Evolutionary conservation across 768 basidiomycete species (phyloP).

Genomic region (Hydnum rufescens): DNA sequence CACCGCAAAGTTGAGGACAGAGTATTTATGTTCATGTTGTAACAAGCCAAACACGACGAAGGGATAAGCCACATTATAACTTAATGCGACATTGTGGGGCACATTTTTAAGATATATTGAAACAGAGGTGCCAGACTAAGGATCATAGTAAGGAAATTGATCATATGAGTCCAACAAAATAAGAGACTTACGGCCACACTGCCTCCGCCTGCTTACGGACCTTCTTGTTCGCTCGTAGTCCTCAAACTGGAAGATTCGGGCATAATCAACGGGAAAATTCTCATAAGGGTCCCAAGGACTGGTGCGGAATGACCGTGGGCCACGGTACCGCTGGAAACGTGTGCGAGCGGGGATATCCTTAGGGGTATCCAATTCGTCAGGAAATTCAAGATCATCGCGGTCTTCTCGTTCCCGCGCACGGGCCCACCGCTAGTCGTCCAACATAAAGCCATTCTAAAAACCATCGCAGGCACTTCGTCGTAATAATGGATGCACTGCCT

Average conservation of each 20-base stretch:
- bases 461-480: too few relatives aligned
- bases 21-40: conserved; percentile 91
- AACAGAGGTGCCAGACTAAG: conserved; percentile 64
- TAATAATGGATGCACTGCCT: conserved; percentile 27
- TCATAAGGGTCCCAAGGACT: conserved; percentile 97
- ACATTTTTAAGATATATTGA: conserved; percentile 58
- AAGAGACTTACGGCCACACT: conserved; percentile 41
- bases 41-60: conserved; percentile 62
- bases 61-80: conserved; percentile 21
- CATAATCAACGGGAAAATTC: conserved; percentile 85
- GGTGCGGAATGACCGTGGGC: conserved; percentile 79
- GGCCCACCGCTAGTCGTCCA: too few relatives aligned
- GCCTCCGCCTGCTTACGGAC: conserved; percentile 47
- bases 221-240: conserved; percentile 77
- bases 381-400: conserved; percentile 69
- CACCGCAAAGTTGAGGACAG: conserved; percentile 78
- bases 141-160: neutral
- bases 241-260: conserved; percentile 90
- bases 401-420: conserved; percentile 47
- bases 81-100: conserved; percentile 36
- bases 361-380: conserved; percentile 92
- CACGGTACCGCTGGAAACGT: conserved; percentile 83
- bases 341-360: conserved; percentile 56
- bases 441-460: neutral
- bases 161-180: neutral